A percentile compares a stretch with the other conserved stretches of the same genome.
Evolutionary conservation across 805 yeast genomes (phyloP).

Genomic region (Wickerhamiella kurtzmanii): DNA sequence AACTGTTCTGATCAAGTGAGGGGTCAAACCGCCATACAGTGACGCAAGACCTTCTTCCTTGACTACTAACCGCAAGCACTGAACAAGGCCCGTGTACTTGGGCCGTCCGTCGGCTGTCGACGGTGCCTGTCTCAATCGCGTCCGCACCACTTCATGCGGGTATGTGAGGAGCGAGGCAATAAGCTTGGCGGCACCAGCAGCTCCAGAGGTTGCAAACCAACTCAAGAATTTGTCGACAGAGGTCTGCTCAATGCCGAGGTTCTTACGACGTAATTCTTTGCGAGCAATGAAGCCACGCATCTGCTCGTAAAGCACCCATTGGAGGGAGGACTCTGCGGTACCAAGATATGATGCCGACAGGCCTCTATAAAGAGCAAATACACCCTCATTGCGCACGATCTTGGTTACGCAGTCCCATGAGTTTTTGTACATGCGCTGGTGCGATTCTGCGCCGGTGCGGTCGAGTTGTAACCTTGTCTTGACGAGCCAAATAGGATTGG

Average conservation of each 20-base stretch:
- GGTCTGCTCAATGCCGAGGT: conserved; percentile 26
- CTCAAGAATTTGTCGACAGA: conserved; percentile 56
- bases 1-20: conserved; percentile 90
- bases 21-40: conserved; percentile 95
- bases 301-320: conserved; percentile 94
- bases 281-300: conserved; percentile 60
- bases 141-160: conserved; percentile 95
- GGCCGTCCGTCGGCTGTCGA: conserved; percentile 52
- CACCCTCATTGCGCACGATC: conserved; percentile 64
- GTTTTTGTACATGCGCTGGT: conserved; percentile 51
- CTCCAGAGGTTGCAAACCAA: conserved; percentile 94
- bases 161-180: conserved; percentile 85
- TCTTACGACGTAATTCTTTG: conserved; percentile 25
- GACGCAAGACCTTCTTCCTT: conserved; percentile 87
- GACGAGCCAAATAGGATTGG: conserved; percentile 95
- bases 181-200: conserved; percentile 94
- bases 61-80: conserved; percentile 71
- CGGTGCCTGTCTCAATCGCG: conserved; percentile 92
- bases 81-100: conserved; percentile 80
- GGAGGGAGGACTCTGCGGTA: conserved; percentile 80
- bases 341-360: conserved; percentile 89
- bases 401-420: conserved; percentile 72
- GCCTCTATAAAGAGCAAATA: conserved; percentile 75
- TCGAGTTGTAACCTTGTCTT: conserved; percentile 91
- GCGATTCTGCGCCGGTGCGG: conserved; percentile 15